Percentiles rank a stretch among this genome's conserved stretches.
Conservation (phyloP, 768 basidiomycete species). For the Suillus bovinus region DNA sequence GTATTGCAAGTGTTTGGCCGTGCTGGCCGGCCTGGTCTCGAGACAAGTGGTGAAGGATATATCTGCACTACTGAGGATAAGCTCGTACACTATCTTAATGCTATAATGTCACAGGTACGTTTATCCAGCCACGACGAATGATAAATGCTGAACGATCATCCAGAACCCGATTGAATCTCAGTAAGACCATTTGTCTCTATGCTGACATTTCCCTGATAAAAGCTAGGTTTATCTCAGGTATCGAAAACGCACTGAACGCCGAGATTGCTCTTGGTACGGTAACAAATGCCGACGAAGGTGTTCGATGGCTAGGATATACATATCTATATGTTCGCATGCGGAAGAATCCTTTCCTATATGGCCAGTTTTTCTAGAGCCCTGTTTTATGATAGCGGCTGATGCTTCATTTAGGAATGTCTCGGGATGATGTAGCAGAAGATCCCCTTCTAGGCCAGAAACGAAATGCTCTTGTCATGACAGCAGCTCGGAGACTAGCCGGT, state of each 20-base stretch:
- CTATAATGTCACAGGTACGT: constrained; percentile 80
- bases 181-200: constrained; percentile 42
- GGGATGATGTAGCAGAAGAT: constrained; percentile 69
- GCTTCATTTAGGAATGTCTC: constrained; percentile 59
- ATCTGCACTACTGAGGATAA: constrained; percentile 96
- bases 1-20: constrained; percentile 98
- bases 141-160: constrained; percentile 6
- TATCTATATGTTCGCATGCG: constrained; percentile 95
- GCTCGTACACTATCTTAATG: constrained; percentile 85
- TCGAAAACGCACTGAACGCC: constrained; percentile 91
- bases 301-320: constrained; percentile 96
- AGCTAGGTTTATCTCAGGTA: constrained; percentile 72
- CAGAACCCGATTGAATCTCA: constrained; percentile 96
- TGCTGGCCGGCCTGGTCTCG: constrained; percentile 86
- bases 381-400: constrained; percentile 11
- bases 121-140: background rate
- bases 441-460: constrained; percentile 72
- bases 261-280: constrained; percentile 96
- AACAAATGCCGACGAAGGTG: constrained; percentile 78
- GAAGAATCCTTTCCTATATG: constrained; percentile 86
- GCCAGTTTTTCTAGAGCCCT: constrained; percentile 39
- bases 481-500: constrained; percentile 66
- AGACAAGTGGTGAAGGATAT: constrained; percentile 93
- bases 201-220: background rate
- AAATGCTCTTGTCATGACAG: constrained; percentile 60